These are phyloP conservation scores for Starmerella powellii DNA, from an alignment of 805 yeast species.

Conservation along the genomic window DNA sequence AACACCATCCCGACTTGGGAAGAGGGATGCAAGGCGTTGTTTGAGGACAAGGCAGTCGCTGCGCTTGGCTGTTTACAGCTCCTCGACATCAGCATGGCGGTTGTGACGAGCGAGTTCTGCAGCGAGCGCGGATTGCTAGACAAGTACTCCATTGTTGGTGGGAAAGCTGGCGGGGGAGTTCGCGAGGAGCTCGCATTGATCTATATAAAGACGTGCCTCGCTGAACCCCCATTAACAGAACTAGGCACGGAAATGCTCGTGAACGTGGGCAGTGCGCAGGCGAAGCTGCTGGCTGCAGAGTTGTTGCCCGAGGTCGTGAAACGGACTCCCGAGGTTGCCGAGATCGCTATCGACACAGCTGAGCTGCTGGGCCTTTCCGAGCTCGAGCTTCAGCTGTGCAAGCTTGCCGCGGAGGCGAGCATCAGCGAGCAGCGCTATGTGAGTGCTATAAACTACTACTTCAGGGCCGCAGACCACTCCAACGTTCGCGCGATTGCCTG, in stretches of 20 bases:
- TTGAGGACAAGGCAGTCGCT: slow-evolving; percentile 13
- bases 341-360: slow-evolving; percentile 12
- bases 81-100: slow-evolving; percentile 15
- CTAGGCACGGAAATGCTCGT: slow-evolving; percentile 16
- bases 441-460: slow-evolving; percentile 10
- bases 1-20: slow-evolving; percentile 20
- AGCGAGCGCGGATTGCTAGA: slow-evolving; percentile 13
- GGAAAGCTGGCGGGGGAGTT: slow-evolving; percentile 7
- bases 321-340: slow-evolving; percentile 6
- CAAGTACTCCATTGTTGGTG: slow-evolving; percentile 4
- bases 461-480: slow-evolving; percentile 13
- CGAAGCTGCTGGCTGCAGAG: slow-evolving; percentile 9
- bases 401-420: slow-evolving; percentile 13
- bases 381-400: slow-evolving; percentile 8
- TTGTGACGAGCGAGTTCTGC: slow-evolving; percentile 18
- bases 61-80: slow-evolving; percentile 16
- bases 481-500: slow-evolving; percentile 9
- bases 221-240: slow-evolving; percentile 7
- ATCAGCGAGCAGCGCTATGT: slow-evolving; percentile 8
- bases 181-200: slow-evolving; percentile 18
- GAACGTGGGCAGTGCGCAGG: slow-evolving; percentile 15
- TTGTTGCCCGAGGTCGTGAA: slow-evolving; percentile 17
- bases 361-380: slow-evolving; percentile 14
- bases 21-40: slow-evolving; percentile 16
- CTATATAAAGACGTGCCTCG: slow-evolving; percentile 14